A percentile compares a stretch with the other conserved stretches of the same genome.
These are phyloP conservation scores for Alopecurus myosuroides DNA, from an alignment of 176 grass and related monocot species.

Conservation along the genomic window DNA sequence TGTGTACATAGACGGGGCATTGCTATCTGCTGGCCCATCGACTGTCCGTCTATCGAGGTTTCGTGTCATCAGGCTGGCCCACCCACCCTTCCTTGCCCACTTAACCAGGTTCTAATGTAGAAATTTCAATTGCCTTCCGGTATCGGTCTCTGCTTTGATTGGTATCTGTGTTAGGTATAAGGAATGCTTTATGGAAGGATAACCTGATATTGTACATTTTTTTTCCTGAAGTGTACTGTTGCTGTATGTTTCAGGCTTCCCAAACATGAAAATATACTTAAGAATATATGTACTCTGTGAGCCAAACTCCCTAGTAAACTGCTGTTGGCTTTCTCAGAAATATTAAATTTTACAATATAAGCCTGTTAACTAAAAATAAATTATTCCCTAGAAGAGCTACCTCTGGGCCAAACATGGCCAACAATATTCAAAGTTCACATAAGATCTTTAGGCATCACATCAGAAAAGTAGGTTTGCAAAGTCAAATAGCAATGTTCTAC, in stretches of 20 bases:
- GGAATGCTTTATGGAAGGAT: background rate
- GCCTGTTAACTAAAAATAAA: background rate
- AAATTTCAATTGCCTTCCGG: background rate
- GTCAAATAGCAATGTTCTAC: background rate
- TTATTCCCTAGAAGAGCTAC: background rate
- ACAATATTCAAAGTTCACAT: background rate
- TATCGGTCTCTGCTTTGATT: conserved; percentile 3
- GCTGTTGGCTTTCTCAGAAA: background rate
- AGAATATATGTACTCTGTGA: conserved; percentile 7
- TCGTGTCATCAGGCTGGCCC: background rate
- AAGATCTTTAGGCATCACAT: background rate
- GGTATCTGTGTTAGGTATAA: background rate
- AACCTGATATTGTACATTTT: background rate
- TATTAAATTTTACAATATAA: background rate
- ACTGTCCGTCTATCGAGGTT: background rate
- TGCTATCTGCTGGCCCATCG: background rate
- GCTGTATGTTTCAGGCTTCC: background rate
- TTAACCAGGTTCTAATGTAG: background rate
- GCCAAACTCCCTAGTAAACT: background rate
- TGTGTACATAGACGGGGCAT: background rate
- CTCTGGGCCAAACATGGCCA: background rate
- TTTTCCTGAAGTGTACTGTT: background rate
- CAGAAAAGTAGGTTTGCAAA: background rate
- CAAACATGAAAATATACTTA: conserved; percentile 1
- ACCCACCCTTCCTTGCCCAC: background rate